Conservation (phyloP, 140 eudicot species). For the Bidens hawaiensis region DNA sequence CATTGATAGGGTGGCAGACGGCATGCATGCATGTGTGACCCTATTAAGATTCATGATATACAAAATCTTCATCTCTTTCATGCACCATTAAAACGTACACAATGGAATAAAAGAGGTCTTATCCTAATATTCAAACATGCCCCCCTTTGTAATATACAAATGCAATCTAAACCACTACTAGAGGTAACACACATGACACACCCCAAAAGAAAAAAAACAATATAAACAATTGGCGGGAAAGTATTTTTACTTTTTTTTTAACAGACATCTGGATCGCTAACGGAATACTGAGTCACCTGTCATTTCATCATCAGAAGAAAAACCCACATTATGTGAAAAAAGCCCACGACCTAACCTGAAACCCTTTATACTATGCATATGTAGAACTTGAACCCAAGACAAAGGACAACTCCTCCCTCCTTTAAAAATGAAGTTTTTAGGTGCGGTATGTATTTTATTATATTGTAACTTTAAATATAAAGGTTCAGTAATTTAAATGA, state of each 20-base stretch:
- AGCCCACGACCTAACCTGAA: too few species aligned
- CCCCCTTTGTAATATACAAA: not conserved
- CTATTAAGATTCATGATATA: conserved; percentile 1
- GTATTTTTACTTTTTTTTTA: not conserved
- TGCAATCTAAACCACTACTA: not conserved
- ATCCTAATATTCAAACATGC: not conserved
- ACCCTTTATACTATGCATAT: too few species aligned
- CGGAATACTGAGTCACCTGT: too few species aligned
- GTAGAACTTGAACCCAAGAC: too few species aligned
- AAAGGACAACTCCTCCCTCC: too few species aligned
- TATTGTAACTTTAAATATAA: too few species aligned
- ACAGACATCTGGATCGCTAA: too few species aligned
- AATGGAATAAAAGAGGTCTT: conserved; percentile 3
- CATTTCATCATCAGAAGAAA: too few species aligned
- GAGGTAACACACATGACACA: not conserved
- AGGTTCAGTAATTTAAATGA: too few species aligned
- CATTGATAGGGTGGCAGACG: not conserved
- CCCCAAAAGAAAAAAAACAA: not conserved
- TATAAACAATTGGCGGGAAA: not conserved
- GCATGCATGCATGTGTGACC: conserved; percentile 21
- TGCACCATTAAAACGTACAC: not conserved
- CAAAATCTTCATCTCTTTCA: conserved; percentile 21
- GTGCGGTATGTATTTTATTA: too few species aligned
- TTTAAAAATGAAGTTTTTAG: too few species aligned
- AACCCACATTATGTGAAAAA: too few species aligned